Percentiles rank a stretch among this genome's conserved stretches.
phyloP scores from a whole-genome alignment of 345 rosid genomes.

The Orychophragmus violaceus region DNA sequence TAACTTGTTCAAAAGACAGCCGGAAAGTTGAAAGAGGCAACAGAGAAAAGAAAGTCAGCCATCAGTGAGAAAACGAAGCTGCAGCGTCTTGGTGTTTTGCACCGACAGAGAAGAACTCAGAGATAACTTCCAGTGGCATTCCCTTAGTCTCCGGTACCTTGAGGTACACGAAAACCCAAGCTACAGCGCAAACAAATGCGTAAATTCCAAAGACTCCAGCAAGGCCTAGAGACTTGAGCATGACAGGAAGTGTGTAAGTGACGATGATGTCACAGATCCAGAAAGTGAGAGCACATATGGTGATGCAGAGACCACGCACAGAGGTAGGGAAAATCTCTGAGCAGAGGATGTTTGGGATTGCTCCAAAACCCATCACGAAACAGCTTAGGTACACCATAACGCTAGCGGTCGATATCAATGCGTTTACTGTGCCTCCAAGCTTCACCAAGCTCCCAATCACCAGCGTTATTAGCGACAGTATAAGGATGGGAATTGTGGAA shows the following conservation, averaged over 20 bases:
- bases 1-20: slow-evolving; percentile 13
- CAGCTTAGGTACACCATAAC: slow-evolving; percentile 70
- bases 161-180: slow-evolving; percentile 73
- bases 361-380: slow-evolving; percentile 71
- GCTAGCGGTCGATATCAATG: slow-evolving; percentile 56
- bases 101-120: slow-evolving; percentile 85
- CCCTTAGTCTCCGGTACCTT: slow-evolving; percentile 93
- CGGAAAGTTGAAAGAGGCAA: background rate
- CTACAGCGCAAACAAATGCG: slow-evolving; percentile 55
- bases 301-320: slow-evolving; percentile 87
- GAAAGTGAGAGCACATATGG: slow-evolving; percentile 64
- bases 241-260: slow-evolving; percentile 69
- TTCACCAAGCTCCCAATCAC: slow-evolving; percentile 42
- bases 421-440: slow-evolving; percentile 41
- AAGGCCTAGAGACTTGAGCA: slow-evolving; percentile 64
- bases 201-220: slow-evolving; percentile 63
- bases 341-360: slow-evolving; percentile 82
- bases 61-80: slow-evolving; percentile 27
- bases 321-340: slow-evolving; percentile 95
- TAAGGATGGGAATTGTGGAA: slow-evolving; percentile 64
- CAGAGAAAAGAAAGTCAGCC: slow-evolving; percentile 13
- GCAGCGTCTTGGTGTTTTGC: slow-evolving; percentile 35
- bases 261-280: slow-evolving; percentile 82
- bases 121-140: slow-evolving; percentile 91
- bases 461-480: slow-evolving; percentile 50